A percentile compares a stretch with the other conserved stretches of the same genome.
Conservation (phyloP, 2,329 filamentous ascomycete genomes). For the Trichothecium sympodiale region DNA sequence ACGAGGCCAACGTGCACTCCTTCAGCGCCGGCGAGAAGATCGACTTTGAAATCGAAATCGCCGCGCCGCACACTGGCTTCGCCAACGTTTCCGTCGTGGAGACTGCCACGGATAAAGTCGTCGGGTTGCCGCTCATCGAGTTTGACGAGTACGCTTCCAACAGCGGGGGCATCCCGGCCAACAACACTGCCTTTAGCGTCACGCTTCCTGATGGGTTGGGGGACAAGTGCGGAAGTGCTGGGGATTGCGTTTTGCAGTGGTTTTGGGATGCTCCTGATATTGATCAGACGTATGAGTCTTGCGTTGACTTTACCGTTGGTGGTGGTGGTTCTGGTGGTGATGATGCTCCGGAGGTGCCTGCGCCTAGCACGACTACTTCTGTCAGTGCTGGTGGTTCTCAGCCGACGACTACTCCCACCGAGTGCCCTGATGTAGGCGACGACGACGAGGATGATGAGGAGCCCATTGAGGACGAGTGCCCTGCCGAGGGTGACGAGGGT, state of each 20-base stretch:
- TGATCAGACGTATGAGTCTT: slow-evolving; percentile 52
- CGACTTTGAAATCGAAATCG: slow-evolving; percentile 26
- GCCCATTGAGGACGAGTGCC: slow-evolving; percentile 4
- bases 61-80: slow-evolving; percentile 32
- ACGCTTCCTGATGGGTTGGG: slow-evolving; percentile 38
- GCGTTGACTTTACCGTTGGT: slow-evolving; percentile 41
- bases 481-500: neutral
- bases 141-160: slow-evolving; percentile 45
- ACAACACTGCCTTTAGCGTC: slow-evolving; percentile 40
- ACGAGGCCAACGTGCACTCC: slow-evolving; percentile 27
- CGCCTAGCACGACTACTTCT: slow-evolving; percentile 5
- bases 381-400: slow-evolving; percentile 3
- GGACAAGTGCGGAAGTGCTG: slow-evolving; percentile 34
- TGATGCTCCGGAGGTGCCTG: slow-evolving; percentile 2
- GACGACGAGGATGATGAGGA: slow-evolving; percentile 8
- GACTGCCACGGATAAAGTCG: slow-evolving; percentile 36
- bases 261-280: slow-evolving; percentile 46
- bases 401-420: slow-evolving; percentile 1
- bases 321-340: slow-evolving; percentile 2
- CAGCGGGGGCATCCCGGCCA: slow-evolving; percentile 20
- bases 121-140: slow-evolving; percentile 40
- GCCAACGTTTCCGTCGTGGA: slow-evolving; percentile 48
- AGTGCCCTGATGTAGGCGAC: slow-evolving; percentile 6
- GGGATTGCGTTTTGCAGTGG: slow-evolving; percentile 47
- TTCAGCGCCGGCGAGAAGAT: slow-evolving; percentile 31